phyloP scores from a whole-genome alignment of 2,329 filamentous ascomycete species.

The Chaetomiaceae sp. region DNA sequence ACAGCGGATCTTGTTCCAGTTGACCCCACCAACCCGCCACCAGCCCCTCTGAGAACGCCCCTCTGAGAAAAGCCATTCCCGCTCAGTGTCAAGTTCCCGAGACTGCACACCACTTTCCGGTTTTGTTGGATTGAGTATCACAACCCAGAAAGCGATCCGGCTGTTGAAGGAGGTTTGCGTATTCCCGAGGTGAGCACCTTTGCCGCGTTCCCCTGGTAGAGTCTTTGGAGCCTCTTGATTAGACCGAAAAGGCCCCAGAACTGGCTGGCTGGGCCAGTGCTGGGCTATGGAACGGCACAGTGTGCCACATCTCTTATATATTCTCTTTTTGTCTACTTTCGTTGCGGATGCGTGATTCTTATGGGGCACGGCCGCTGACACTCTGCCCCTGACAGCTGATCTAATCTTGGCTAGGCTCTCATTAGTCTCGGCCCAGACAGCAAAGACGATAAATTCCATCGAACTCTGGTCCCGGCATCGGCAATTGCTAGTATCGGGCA shows the following conservation, averaged over 20 bases:
- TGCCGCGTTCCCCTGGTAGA: not conserved
- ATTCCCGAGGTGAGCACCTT: not conserved
- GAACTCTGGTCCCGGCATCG: not conserved
- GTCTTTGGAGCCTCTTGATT: not conserved
- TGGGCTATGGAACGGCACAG: not conserved
- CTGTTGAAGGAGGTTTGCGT: not conserved
- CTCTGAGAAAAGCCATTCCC: constrained; percentile 9
- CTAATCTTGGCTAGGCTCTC: not conserved
- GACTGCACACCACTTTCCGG: not conserved
- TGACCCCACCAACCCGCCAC: constrained; percentile 15
- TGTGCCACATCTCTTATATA: not conserved
- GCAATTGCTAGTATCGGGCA: not conserved
- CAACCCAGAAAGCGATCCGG: not conserved
- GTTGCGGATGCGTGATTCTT: not conserved
- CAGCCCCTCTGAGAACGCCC: not conserved
- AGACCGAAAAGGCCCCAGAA: not conserved
- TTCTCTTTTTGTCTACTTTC: not conserved
- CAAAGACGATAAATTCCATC: not conserved
- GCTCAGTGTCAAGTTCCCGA: constrained; percentile 6
- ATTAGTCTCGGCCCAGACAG: constrained; percentile 1
- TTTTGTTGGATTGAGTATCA: not conserved
- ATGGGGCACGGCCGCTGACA: constrained; percentile 1
- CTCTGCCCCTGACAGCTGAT: constrained; percentile 1
- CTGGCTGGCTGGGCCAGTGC: not conserved
- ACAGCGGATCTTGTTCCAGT: constrained; percentile 7